Evolutionary conservation across 2,329 filamentous ascomycete species (phyloP).

Genomic region (Neobulgaria alba): DNA sequence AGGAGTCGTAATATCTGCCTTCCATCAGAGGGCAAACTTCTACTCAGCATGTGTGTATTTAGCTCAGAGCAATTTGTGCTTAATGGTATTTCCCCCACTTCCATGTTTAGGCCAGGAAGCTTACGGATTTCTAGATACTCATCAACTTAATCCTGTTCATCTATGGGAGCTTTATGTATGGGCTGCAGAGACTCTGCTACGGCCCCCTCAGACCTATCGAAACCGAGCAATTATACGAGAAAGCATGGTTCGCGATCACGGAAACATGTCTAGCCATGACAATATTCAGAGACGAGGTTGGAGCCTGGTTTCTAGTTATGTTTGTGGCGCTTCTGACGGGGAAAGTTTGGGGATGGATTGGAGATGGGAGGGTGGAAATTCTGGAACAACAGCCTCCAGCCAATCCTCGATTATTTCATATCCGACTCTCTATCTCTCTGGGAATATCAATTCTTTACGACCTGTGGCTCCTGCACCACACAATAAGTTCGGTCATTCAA

Average conservation of each 20-base stretch:
- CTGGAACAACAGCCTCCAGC: conserved; percentile 90
- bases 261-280: conserved; percentile 98
- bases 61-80: conserved; percentile 88
- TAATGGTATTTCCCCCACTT: conserved; percentile 57
- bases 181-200: conserved; percentile 82
- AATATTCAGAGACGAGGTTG: conserved; percentile 91
- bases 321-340: conserved; percentile 86
- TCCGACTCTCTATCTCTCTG: conserved; percentile 70
- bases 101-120: too few relatives aligned
- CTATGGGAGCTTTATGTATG: conserved; percentile 74
- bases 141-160: conserved; percentile 82
- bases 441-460: conserved; percentile 74
- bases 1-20: conserved; percentile 78
- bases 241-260: conserved; percentile 95
- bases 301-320: conserved; percentile 92
- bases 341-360: conserved; percentile 98
- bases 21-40: conserved; percentile 94
- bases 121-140: conserved; percentile 57
- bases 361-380: conserved; percentile 86
- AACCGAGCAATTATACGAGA: conserved; percentile 94
- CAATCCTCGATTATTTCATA: conserved; percentile 82
- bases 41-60: conserved; percentile 97
- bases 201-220: conserved; percentile 86
- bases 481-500: conserved; percentile 72
- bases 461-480: conserved; percentile 70